Base-by-base conservation (phyloP, 2,329 filamentous ascomycete species). In the Metarhizium guizhouense region DNA sequence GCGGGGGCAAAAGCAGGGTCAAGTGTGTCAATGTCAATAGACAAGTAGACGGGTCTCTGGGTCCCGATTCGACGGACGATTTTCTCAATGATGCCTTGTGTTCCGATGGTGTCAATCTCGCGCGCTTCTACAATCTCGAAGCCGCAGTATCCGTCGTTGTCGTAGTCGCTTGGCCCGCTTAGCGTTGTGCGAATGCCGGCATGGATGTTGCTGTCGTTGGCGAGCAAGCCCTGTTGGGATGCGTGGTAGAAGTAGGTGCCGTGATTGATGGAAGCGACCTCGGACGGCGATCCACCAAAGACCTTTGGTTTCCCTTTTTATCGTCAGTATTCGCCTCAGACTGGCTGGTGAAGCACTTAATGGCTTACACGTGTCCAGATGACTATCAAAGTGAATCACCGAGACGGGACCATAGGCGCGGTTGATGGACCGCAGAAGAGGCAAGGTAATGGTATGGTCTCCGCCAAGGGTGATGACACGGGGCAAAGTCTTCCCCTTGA, bases 71-170 rank as follows among this genome's bases (percentile, higher is more conserved):
- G 79, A 3, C 79, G 69, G 65, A 92, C 74, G 61, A 95, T 91
- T 20, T 72, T 71, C 13, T 81, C 71, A 7, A 90, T 79, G 52
- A 94, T 74, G 1, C 86, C 88, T 53, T 75, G 74, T 0, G 82
- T 76, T 14, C 90, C 88, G 14, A 92, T 70, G 43, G 90, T 87
- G 67, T 95, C 90, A 58, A 95, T 88, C 59, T 93, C 89, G 2
- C 61, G 56, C 6, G 62, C 62, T 0, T 58, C 62, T 40, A 65
- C 57, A 20, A 57, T 59, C n/a, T 60, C 57, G 49, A 64, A 64
- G 6, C 62, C 62, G 52, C 60, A 63, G 13, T 58, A 57, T 4
- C 52, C 53, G 53, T 65, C 62, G 34, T 62, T 60, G 29, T 55
- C 48, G 25, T 62, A 57, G 43, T 64, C 63, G 5, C 54, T 54